Percentiles rank a stretch among this genome's conserved stretches.
These are phyloP conservation scores for Podosphaera leucotricha DNA, from an alignment of 2,329 filamentous ascomycete genomes.

Conservation along the genomic window DNA sequence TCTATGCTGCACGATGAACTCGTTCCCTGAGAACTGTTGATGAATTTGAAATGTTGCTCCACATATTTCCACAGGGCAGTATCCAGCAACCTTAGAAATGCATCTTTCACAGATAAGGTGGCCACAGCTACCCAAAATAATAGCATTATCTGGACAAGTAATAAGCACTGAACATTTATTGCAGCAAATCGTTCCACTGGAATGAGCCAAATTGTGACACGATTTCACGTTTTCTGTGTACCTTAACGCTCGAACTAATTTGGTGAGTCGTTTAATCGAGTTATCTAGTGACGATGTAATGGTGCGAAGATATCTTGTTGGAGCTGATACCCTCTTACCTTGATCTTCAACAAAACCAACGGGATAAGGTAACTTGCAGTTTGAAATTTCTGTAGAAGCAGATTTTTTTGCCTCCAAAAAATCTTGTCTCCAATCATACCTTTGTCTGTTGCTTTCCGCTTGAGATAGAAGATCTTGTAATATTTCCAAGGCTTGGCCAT, in stretches of 20 bases:
- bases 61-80: conserved; percentile 1
- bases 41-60: not conserved
- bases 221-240: not conserved
- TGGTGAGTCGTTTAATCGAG: not conserved
- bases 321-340: not conserved
- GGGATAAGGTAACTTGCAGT: not conserved
- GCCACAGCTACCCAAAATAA: conserved; percentile 25
- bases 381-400: not conserved
- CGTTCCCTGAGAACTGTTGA: not conserved
- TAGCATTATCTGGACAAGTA: conserved; percentile 9
- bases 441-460: not conserved
- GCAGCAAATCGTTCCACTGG: not conserved
- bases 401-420: not conserved
- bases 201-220: not conserved
- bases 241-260: not conserved
- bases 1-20: not conserved
- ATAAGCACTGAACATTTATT: not conserved
- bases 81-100: not conserved
- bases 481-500: not conserved
- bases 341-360: not conserved
- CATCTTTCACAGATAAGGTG: conserved; percentile 22
- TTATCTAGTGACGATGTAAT: not conserved
- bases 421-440: not conserved
- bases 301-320: not conserved
- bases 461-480: not conserved